phyloP scores from a whole-genome alignment of 495 filamentous ascomycete genomes.

The Cudoniella acicularis region DNA sequence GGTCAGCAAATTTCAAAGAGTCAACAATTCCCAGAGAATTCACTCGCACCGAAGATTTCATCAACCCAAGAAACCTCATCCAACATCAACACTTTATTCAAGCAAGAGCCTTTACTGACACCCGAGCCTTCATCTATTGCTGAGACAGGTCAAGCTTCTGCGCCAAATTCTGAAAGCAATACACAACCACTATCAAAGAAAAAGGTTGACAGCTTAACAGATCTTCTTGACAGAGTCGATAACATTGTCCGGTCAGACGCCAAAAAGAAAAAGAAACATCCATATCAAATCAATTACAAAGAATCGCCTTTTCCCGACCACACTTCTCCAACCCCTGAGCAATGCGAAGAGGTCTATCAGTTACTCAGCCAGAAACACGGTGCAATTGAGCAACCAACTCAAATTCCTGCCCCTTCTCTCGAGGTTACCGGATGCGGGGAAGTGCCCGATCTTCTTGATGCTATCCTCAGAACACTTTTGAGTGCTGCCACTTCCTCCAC shows the following conservation, averaged over 20 bases:
- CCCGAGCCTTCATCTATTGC: too few species aligned
- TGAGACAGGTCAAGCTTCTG: too few species aligned
- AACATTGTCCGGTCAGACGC: background rate
- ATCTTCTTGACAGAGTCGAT: constrained; percentile 8
- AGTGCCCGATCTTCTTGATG: constrained; percentile 88
- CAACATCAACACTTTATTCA: too few species aligned
- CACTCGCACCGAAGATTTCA: too few species aligned
- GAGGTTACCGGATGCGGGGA: constrained; percentile 87
- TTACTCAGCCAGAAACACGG: constrained; percentile 68
- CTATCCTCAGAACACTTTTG: constrained; percentile 74
- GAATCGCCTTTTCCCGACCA: constrained; percentile 67
- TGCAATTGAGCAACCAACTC: constrained; percentile 58
- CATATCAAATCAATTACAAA: constrained; percentile 45
- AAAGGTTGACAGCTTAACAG: background rate
- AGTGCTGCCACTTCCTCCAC: constrained; percentile 69
- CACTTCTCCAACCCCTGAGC: constrained; percentile 60
- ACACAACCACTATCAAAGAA: too few species aligned
- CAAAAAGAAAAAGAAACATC: constrained; percentile 34
- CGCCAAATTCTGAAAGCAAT: too few species aligned
- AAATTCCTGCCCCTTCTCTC: constrained; percentile 71
- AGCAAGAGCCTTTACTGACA: too few species aligned
- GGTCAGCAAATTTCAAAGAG: too few species aligned
- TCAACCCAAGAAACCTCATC: too few species aligned
- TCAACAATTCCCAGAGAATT: too few species aligned
- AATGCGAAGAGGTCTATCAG: constrained; percentile 70